Conservation (phyloP, 2,329 filamentous ascomycete species). For the Talaromyces sp. region DNA sequence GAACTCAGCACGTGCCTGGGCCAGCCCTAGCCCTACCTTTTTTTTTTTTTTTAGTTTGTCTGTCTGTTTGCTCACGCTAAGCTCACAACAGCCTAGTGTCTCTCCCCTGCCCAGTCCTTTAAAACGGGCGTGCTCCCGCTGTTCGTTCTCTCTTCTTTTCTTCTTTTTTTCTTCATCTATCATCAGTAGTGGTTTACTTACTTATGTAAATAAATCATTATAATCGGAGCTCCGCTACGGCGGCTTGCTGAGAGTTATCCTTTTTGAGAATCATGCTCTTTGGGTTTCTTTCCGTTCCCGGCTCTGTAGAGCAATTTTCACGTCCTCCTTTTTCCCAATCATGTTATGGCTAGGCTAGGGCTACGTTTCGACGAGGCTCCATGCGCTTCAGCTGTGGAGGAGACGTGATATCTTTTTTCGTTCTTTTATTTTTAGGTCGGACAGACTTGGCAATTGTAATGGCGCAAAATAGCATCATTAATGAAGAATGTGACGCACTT, state of each 20-base stretch:
- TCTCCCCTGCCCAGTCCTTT: constrained; percentile 25
- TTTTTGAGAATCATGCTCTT: constrained; percentile 34
- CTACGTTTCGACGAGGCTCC: constrained; percentile 33
- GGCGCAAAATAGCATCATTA: not conserved
- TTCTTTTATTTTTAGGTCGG: not conserved
- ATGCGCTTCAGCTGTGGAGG: constrained; percentile 49
- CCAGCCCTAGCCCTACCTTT: constrained; percentile 23
- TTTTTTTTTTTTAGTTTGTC: not conserved
- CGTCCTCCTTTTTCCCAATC: constrained; percentile 46
- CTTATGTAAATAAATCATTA: constrained; percentile 41
- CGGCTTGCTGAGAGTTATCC: constrained; percentile 52
- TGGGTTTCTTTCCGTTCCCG: constrained; percentile 52
- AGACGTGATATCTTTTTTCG: constrained; percentile 38
- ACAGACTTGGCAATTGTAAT: not conserved
- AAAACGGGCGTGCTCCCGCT: constrained; percentile 23
- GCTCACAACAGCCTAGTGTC: constrained; percentile 27
- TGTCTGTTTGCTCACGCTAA: constrained; percentile 18
- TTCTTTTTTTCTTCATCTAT: constrained; percentile 42
- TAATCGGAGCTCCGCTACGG: constrained; percentile 45
- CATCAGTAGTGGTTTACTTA: constrained; percentile 53
- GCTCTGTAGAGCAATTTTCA: constrained; percentile 42
- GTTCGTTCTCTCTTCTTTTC: constrained; percentile 20
- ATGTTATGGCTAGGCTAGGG: constrained; percentile 46
- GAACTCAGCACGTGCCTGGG: not conserved
- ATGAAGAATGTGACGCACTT: not conserved